Percentiles rank a stretch among this genome's conserved stretches.
Conservation (phyloP, 768 basidiomycete genomes). For the Rhodocollybia butyracea region DNA sequence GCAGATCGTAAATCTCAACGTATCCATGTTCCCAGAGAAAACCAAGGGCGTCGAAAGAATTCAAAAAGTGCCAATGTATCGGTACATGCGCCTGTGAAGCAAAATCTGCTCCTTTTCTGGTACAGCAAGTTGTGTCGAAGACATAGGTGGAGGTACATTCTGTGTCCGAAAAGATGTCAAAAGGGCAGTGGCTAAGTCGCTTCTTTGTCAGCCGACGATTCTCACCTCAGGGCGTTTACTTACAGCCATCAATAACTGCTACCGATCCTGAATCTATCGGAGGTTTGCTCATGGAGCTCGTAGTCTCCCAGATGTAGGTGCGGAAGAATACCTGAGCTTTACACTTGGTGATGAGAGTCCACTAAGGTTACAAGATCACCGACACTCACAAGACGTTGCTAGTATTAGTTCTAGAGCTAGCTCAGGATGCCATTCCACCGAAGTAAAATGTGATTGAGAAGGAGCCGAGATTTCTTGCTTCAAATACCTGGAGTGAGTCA, state of each 20-base stretch:
- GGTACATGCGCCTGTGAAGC: slow-evolving; percentile 41
- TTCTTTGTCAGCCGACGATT: neutral
- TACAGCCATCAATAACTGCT: slow-evolving; percentile 87
- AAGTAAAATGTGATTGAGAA: slow-evolving; percentile 53
- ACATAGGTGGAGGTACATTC: slow-evolving; percentile 99
- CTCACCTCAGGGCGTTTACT: slow-evolving; percentile 22
- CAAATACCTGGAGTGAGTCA: slow-evolving; percentile 62
- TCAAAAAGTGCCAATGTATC: slow-evolving; percentile 62
- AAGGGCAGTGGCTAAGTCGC: slow-evolving; percentile 57
- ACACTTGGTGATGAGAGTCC: neutral
- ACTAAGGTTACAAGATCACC: neutral
- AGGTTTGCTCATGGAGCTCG: slow-evolving; percentile 46
- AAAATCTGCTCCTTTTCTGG: slow-evolving; percentile 16
- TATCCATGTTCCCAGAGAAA: slow-evolving; percentile 69
- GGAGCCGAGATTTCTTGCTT: slow-evolving; percentile 81
- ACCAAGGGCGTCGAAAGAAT: slow-evolving; percentile 53
- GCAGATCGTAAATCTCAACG: slow-evolving; percentile 67
- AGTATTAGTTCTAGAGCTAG: slow-evolving; percentile 59
- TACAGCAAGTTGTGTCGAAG: slow-evolving; percentile 45
- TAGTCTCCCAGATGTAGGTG: slow-evolving; percentile 79
- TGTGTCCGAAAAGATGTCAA: slow-evolving; percentile 92
- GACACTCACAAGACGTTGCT: slow-evolving; percentile 58
- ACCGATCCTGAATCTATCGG: slow-evolving; percentile 83
- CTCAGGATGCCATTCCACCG: slow-evolving; percentile 88
- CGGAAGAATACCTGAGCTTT: slow-evolving; percentile 56